A percentile compares a stretch with the other conserved stretches of the same genome.
Conservation (phyloP, 805 yeast species). For the Candida morakotiae region DNA sequence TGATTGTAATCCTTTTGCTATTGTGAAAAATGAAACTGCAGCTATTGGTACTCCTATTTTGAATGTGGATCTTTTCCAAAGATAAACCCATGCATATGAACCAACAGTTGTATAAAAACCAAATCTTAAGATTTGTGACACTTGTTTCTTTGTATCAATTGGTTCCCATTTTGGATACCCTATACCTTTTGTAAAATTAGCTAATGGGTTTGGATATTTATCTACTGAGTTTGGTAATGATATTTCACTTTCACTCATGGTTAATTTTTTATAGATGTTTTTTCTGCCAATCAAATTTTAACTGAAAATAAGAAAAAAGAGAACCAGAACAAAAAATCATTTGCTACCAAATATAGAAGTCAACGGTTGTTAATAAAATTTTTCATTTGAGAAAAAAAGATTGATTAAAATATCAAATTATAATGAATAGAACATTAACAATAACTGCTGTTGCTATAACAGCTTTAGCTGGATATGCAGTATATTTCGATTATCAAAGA, state of each 20-base stretch:
- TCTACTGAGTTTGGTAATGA: conserved; percentile 33
- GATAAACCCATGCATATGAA: conserved; percentile 45
- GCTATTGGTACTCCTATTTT: conserved; percentile 37
- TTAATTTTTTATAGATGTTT: conserved; percentile 4
- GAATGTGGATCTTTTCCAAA: conserved; percentile 41
- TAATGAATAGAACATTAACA: conserved; percentile 15
- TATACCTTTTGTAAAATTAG: conserved; percentile 30
- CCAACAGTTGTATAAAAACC: conserved; percentile 45
- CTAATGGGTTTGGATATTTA: conserved; percentile 41
- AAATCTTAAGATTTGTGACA: conserved; percentile 45
- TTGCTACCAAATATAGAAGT: conserved; percentile 5
- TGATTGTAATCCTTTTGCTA: conserved; percentile 36
- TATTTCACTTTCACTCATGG: conserved; percentile 17
- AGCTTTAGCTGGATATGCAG: conserved; percentile 67
- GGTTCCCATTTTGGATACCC: conserved; percentile 50
- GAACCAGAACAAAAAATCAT: not conserved
- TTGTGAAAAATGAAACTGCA: conserved; percentile 46
- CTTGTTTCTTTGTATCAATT: conserved; percentile 49
- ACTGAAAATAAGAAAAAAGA: conserved; percentile 2
- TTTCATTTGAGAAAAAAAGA: conserved; percentile 2
- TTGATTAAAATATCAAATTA: not conserved
- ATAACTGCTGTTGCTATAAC: conserved; percentile 45
- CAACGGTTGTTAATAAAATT: conserved; percentile 1
- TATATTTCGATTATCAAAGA: conserved; percentile 90
- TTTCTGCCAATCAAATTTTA: conserved; percentile 6